Conservation (phyloP, 202 grass and related monocot genomes). For the Panicum hallii region DNA sequence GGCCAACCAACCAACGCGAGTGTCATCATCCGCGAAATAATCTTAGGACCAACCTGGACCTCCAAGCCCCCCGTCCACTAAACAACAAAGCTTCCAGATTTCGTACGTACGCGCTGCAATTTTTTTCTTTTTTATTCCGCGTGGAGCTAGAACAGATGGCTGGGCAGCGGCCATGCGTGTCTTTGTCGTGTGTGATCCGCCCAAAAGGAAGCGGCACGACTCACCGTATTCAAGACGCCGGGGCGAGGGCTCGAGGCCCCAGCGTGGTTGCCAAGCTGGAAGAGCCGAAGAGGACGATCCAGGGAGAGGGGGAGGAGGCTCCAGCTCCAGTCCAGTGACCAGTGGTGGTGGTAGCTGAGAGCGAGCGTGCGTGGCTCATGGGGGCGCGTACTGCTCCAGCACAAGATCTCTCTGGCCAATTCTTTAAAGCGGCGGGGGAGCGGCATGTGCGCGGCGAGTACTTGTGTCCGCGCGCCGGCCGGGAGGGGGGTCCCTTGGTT, state of each 20-base stretch:
- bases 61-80: neutral
- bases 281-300: neutral
- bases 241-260: constrained; percentile 5
- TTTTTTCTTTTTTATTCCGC: neutral
- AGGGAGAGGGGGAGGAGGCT: neutral
- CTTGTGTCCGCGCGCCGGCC: constrained; percentile 36
- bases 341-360: neutral
- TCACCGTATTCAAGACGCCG: constrained; percentile 19
- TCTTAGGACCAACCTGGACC: constrained; percentile 49
- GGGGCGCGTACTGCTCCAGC: constrained; percentile 30
- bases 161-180: constrained; percentile 13
- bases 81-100: constrained; percentile 34
- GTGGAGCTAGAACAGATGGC: neutral
- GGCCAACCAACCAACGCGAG: constrained; percentile 10
- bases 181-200: constrained; percentile 57
- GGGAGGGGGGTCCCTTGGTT: neutral
- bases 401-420: constrained; percentile 42
- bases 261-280: constrained; percentile 21
- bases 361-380: constrained; percentile 21
- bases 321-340: neutral
- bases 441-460: constrained; percentile 57
- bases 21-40: constrained; percentile 27
- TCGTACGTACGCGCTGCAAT: neutral
- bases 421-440: constrained; percentile 43
- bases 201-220: constrained; percentile 44